phyloP scores from a whole-genome alignment of 306 rosid genomes.

The Phaseolus lunatus region DNA sequence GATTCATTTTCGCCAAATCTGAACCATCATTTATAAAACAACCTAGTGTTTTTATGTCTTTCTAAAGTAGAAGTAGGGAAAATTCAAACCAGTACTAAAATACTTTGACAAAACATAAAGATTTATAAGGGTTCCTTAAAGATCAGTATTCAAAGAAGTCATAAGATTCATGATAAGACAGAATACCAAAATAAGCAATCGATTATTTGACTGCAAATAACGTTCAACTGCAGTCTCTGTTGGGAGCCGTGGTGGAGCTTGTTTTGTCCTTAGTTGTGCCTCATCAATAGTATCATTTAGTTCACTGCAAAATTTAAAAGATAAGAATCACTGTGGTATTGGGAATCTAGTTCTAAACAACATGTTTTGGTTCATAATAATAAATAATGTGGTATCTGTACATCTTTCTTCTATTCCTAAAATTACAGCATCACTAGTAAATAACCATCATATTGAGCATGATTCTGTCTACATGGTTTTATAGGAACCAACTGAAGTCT shows the following conservation, averaged over 20 bases:
- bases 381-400: slow-evolving; percentile 12
- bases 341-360: slow-evolving; percentile 16
- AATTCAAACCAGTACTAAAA: not conserved
- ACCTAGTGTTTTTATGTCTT: slow-evolving; percentile 20
- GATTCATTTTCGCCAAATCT: not conserved
- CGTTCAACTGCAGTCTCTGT: slow-evolving; percentile 56
- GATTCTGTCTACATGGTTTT: slow-evolving; percentile 15
- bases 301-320: slow-evolving; percentile 63
- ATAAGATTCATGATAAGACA: slow-evolving; percentile 41
- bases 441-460: slow-evolving; percentile 10
- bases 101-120: slow-evolving; percentile 4
- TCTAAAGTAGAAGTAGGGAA: slow-evolving; percentile 21
- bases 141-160: slow-evolving; percentile 31
- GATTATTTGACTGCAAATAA: slow-evolving; percentile 64
- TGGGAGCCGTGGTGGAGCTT: slow-evolving; percentile 69
- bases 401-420: slow-evolving; percentile 1
- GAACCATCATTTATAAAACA: not conserved
- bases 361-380: not conserved
- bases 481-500: not conserved
- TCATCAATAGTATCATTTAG: slow-evolving; percentile 79
- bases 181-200: slow-evolving; percentile 81
- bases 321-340: slow-evolving; percentile 36
- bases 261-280: slow-evolving; percentile 55
- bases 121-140: not conserved
- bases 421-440: slow-evolving; percentile 6